A percentile compares a stretch with the other conserved stretches of the same genome.
Conservation (phyloP, 2,329 filamentous ascomycete species). For the Fusarium nodosum region DNA sequence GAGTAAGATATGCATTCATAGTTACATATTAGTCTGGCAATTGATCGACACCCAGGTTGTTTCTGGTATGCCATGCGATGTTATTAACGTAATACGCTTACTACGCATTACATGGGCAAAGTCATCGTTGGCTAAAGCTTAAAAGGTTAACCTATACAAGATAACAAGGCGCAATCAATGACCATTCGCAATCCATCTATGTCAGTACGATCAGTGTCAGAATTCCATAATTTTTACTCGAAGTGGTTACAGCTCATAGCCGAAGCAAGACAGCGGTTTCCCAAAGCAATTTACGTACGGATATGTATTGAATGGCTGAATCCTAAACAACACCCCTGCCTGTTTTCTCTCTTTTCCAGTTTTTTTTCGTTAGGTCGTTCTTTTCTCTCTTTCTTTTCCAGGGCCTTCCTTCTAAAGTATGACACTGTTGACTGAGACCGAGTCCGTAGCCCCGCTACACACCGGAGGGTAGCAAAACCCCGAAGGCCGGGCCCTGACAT, state of each 20-base stretch:
- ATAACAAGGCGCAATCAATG: slow-evolving; percentile 10
- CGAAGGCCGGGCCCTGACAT: slow-evolving; percentile 47
- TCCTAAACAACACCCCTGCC: not conserved
- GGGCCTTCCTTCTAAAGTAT: slow-evolving; percentile 11
- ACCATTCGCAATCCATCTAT: not conserved
- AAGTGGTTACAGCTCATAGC: slow-evolving; percentile 21
- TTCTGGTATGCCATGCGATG: not conserved
- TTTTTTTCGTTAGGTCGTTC: not conserved
- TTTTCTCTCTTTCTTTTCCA: not conserved
- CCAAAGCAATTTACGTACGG: not conserved
- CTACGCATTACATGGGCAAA: not conserved
- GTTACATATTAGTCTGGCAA: not conserved
- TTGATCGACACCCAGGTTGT: slow-evolving; percentile 21
- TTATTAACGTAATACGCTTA: slow-evolving; percentile 27
- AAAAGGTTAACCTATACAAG: not conserved
- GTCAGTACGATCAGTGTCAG: no score
- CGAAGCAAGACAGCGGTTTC: not conserved
- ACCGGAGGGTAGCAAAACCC: slow-evolving; percentile 49
- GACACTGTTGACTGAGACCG: slow-evolving; percentile 15
- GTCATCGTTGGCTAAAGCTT: slow-evolving; percentile 1
- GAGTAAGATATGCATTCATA: not conserved
- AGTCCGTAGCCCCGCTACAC: slow-evolving; percentile 26
- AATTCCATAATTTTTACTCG: not conserved
- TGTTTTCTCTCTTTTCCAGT: not conserved
- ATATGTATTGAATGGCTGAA: slow-evolving; percentile 13